Evolutionary conservation across 768 basidiomycete species (phyloP).

Genomic region (Dacryopinax spathularia): DNA sequence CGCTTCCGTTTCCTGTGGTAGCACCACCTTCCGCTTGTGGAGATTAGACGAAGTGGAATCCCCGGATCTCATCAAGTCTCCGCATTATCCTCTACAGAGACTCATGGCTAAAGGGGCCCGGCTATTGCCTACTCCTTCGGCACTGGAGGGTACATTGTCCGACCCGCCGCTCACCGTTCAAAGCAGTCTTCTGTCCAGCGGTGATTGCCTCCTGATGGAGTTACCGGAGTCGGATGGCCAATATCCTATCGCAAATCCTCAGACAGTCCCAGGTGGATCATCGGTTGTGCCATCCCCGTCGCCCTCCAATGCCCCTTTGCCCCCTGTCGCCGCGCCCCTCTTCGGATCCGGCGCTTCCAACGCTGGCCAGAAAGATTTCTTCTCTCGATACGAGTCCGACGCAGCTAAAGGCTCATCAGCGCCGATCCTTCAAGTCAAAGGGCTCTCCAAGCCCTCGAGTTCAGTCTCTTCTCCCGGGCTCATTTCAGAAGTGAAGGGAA

Average conservation of each 20-base stretch:
- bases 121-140: background rate
- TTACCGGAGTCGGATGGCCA: background rate
- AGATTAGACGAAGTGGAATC: background rate
- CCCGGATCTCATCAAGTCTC: background rate
- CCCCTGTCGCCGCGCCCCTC: background rate
- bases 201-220: background rate
- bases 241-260: background rate
- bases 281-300: background rate
- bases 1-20: background rate
- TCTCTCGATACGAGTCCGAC: background rate
- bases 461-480: conserved; percentile 3
- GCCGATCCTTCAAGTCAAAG: conserved; percentile 11
- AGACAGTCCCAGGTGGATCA: background rate
- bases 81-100: background rate
- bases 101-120: background rate
- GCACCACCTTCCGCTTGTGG: background rate
- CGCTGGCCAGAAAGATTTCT: conserved; percentile 6
- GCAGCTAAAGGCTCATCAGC: conserved; percentile 15
- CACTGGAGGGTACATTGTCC: background rate
- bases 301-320: background rate
- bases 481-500: conserved; percentile 19
- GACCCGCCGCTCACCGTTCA: background rate
- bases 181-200: background rate
- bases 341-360: conserved; percentile 9
- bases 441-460: conserved; percentile 6